phyloP scores from a whole-genome alignment of 2,329 filamentous ascomycete genomes.

The Scolecobasidium constrictum region DNA sequence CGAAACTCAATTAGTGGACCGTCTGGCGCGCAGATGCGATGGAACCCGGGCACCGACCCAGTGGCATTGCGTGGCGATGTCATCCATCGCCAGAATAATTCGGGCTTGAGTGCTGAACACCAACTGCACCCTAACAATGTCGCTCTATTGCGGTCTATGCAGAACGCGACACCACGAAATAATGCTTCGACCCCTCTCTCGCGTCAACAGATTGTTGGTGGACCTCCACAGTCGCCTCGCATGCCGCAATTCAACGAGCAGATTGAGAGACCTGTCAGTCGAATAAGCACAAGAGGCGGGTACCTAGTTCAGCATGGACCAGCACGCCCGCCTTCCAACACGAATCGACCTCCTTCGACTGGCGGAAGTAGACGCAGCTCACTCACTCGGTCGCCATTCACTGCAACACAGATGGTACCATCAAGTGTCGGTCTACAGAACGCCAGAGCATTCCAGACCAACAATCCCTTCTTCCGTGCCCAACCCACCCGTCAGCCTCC shows the following conservation, averaged over 20 bases:
- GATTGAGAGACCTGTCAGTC: slow-evolving; percentile 26
- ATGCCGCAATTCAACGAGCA: slow-evolving; percentile 21
- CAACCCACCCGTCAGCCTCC: background rate
- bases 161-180: slow-evolving; percentile 11
- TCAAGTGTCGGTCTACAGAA: slow-evolving; percentile 19
- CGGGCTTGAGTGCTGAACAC: background rate
- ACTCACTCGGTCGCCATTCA: slow-evolving; percentile 21
- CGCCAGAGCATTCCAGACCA: slow-evolving; percentile 11
- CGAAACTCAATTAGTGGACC: background rate
- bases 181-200: slow-evolving; percentile 19
- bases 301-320: background rate
- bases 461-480: slow-evolving; percentile 8
- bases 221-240: slow-evolving; percentile 19
- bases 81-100: background rate
- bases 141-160: background rate
- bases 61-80: background rate
- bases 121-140: background rate
- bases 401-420: slow-evolving; percentile 11
- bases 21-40: too few relatives aligned
- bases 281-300: slow-evolving; percentile 16
- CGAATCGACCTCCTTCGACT: slow-evolving; percentile 23
- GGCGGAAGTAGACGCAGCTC: slow-evolving; percentile 23
- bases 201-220: slow-evolving; percentile 19
- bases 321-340: background rate
- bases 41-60: background rate